A percentile compares a stretch with the other conserved stretches of the same genome.
Evolutionary conservation across 129 eudicot genomes (phyloP).

Genomic region (Rutidosis leptorrhynchoides): DNA sequence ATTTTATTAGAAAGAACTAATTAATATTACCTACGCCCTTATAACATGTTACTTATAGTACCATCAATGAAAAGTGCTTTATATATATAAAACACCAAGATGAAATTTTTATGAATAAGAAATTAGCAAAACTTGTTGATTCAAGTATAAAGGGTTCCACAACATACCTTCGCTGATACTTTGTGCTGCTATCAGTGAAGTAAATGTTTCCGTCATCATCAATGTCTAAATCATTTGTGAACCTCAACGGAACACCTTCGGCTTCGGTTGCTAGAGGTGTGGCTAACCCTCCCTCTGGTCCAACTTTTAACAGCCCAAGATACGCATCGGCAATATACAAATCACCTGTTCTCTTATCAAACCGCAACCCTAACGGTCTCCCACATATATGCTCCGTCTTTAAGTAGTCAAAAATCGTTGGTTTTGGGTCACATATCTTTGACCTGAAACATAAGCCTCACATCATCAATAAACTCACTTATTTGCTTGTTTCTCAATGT

Average conservation of each 20-base stretch:
- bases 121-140: neutral
- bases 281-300: conserved; percentile 92
- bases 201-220: conserved; percentile 88
- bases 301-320: conserved; percentile 87
- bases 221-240: conserved; percentile 86
- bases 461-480: neutral
- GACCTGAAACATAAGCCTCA: conserved; percentile 53
- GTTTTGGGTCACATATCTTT: conserved; percentile 72
- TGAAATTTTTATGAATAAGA: neutral
- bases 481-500: neutral
- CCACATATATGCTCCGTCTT: conserved; percentile 94
- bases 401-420: conserved; percentile 52
- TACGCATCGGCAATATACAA: conserved; percentile 95
- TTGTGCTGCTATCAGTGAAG: conserved; percentile 89
- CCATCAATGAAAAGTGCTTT: neutral
- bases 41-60: neutral
- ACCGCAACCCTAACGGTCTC: conserved; percentile 87
- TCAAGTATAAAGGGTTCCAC: neutral
- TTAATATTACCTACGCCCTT: neutral
- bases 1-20: too few species aligned
- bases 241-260: conserved; percentile 73
- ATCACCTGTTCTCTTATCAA: conserved; percentile 81
- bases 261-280: conserved; percentile 69
- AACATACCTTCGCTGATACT: conserved; percentile 69
- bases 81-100: conserved; percentile 1